Evolutionary conservation across 352 stramenopile species (phyloP).

Genomic region (Achlya hypogyna): DNA sequence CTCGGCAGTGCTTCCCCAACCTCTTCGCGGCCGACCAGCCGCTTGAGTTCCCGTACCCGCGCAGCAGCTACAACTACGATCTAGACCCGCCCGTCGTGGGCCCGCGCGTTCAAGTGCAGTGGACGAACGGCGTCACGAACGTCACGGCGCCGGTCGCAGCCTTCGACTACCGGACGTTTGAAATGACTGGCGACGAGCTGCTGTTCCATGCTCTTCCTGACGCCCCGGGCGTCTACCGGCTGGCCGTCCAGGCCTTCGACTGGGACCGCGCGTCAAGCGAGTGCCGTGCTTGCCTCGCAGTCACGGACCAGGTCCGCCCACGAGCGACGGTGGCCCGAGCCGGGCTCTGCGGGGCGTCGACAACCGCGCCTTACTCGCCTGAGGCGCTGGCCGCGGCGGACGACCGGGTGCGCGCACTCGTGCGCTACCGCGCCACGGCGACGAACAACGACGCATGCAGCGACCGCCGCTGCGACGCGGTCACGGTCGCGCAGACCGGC

Average conservation of each 20-base stretch:
- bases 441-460: conserved; percentile 5
- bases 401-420: neutral
- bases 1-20: neutral
- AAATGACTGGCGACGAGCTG: neutral
- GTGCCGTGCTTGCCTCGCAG: neutral
- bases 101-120: neutral
- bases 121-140: neutral
- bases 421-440: neutral
- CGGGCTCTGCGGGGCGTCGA: neutral
- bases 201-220: neutral
- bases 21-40: neutral
- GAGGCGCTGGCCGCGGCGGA: neutral
- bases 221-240: neutral
- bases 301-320: neutral
- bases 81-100: neutral
- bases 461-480: neutral
- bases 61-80: neutral
- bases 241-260: neutral
- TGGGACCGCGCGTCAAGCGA: neutral
- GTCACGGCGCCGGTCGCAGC: neutral
- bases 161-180: conserved; percentile 1
- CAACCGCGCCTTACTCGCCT: neutral
- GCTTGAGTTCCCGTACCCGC: neutral
- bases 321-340: neutral
- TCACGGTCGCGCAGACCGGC: neutral